These are phyloP conservation scores for Fusarium coffeatum DNA, from an alignment of 2,329 filamentous ascomycete species.

Conservation along the genomic window DNA sequence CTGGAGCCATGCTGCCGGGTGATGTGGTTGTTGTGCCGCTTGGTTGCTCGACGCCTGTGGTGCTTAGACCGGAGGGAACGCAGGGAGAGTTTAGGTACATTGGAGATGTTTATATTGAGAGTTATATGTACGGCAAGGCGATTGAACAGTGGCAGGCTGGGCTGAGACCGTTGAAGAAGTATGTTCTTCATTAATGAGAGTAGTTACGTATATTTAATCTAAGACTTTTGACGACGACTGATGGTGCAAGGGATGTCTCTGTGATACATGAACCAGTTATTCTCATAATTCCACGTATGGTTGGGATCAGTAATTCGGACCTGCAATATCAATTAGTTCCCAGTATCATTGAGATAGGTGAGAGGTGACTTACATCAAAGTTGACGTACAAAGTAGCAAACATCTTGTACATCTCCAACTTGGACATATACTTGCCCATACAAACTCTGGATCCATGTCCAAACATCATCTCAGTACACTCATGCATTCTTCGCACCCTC, in stretches of 20 bases:
- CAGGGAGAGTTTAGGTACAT: conserved; percentile 19
- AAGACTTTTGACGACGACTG: not conserved
- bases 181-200: conserved; percentile 9
- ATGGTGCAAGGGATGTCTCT: conserved; percentile 34
- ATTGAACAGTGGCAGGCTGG: conserved; percentile 19
- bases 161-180: conserved; percentile 7
- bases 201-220: not conserved
- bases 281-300: conserved; percentile 33
- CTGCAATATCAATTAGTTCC: not conserved
- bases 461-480: conserved; percentile 36
- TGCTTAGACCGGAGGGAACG: conserved; percentile 16
- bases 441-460: conserved; percentile 31
- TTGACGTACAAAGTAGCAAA: conserved; percentile 34
- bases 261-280: conserved; percentile 41
- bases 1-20: conserved; percentile 25
- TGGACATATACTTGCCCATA: conserved; percentile 38
- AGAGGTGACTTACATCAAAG: conserved; percentile 17
- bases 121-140: conserved; percentile 25
- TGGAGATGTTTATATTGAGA: conserved; percentile 26
- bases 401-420: conserved; percentile 37
- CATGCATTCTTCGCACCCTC: conserved; percentile 26
- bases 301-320: conserved; percentile 16
- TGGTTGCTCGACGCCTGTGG: conserved; percentile 25
- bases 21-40: conserved; percentile 23
- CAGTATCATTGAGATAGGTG: rapidly evolving